Percentiles rank a stretch among this genome's conserved stretches.
Evolutionary conservation across 768 basidiomycete species (phyloP).

Genomic region (Pleurotus eryngii): DNA sequence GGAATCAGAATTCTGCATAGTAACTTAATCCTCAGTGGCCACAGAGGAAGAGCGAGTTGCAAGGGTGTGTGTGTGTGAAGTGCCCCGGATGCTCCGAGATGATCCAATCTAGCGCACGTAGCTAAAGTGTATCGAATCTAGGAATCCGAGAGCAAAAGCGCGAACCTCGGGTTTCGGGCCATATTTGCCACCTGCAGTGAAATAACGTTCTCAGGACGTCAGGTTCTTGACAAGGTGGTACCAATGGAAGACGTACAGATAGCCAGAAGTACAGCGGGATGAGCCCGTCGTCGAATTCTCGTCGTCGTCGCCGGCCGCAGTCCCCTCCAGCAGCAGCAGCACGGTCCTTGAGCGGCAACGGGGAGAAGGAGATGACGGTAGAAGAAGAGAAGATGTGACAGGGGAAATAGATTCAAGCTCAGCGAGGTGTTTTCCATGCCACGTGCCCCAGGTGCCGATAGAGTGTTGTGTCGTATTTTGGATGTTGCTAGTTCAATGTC

Average conservation of each 20-base stretch:
- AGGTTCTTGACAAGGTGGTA: neutral
- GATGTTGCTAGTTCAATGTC: constrained; percentile 2
- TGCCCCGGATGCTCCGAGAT: constrained; percentile 1
- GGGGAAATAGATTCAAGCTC: neutral
- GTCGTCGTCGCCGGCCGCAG: no score
- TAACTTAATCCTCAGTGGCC: neutral
- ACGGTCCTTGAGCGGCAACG: neutral
- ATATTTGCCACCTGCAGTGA: neutral
- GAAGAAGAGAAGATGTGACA: neutral
- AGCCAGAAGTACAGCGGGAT: no score
- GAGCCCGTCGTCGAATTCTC: no score
- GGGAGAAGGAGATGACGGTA: neutral
- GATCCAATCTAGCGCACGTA: neutral
- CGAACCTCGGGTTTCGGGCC: constrained; percentile 6
- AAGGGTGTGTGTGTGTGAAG: neutral
- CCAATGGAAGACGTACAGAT: no score
- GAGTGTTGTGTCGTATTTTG: constrained; percentile 5
- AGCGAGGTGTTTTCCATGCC: constrained; percentile 1
- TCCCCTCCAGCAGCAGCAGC: no score
- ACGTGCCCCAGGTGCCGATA: neutral
- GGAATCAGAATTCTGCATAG: neutral
- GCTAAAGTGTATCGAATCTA: neutral
- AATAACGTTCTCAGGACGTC: constrained; percentile 5
- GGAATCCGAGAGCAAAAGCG: neutral
- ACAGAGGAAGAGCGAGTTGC: neutral